These are phyloP conservation scores for Lupinus albus DNA, from an alignment of 306 rosid species.

Conservation along the genomic window DNA sequence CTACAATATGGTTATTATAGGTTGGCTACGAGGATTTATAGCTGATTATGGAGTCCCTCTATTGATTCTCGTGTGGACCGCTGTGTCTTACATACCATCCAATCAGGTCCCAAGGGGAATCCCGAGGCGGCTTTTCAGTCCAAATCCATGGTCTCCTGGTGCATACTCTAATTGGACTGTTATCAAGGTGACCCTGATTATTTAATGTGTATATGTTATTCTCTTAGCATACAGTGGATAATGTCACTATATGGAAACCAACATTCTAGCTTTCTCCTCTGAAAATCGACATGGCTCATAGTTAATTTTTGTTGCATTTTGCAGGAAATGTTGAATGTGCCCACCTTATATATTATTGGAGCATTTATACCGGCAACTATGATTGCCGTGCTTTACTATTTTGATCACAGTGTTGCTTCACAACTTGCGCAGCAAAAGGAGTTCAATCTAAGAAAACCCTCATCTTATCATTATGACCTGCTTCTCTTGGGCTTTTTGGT, in stretches of 20 bases:
- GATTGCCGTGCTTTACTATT: constrained; percentile 94
- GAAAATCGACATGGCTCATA: constrained; percentile 18
- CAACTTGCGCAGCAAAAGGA: constrained; percentile 95
- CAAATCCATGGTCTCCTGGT: constrained; percentile 95
- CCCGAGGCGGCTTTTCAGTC: constrained; percentile 94
- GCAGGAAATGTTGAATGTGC: constrained; percentile 93
- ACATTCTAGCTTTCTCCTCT: constrained; percentile 21
- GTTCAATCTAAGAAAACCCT: constrained; percentile 90
- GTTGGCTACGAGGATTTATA: constrained; percentile 78
- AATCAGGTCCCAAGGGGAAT: constrained; percentile 84
- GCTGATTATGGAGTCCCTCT: constrained; percentile 97
- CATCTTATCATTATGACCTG: constrained; percentile 93
- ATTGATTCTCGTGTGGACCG: constrained; percentile 92
- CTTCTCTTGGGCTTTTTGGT: constrained; percentile 90
- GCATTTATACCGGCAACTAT: constrained; percentile 96
- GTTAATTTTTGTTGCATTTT: constrained; percentile 46
- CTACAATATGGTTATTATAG: constrained; percentile 47
- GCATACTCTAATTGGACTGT: constrained; percentile 97
- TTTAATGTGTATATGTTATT: constrained; percentile 9
- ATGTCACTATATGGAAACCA: constrained; percentile 10
- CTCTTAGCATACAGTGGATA: not conserved
- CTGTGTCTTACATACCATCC: constrained; percentile 77
- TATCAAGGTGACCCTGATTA: constrained; percentile 62
- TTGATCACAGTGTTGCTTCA: constrained; percentile 96
- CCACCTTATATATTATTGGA: constrained; percentile 80